phyloP scores from a whole-genome alignment of 176 grass and related monocot species.

The Zizania latifolia region DNA sequence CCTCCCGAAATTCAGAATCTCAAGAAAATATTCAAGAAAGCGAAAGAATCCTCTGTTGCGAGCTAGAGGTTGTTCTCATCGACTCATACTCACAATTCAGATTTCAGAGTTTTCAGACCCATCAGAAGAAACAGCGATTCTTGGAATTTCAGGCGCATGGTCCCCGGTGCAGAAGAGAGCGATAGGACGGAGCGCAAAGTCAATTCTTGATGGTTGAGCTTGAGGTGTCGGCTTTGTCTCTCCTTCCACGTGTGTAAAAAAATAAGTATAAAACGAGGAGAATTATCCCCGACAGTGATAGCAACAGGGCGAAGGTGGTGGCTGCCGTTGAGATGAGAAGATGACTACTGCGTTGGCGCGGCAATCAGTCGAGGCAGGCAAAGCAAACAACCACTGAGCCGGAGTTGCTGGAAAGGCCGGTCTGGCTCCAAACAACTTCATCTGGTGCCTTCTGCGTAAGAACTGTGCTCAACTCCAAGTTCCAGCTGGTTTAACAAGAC shows the following conservation, averaged over 20 bases:
- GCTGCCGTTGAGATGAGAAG: neutral
- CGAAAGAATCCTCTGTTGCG: neutral
- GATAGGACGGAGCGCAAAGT: neutral
- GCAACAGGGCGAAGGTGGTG: neutral
- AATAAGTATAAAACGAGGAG: neutral
- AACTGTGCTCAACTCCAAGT: neutral
- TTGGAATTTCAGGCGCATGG: neutral
- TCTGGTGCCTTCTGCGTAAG: neutral
- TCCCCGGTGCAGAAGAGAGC: neutral
- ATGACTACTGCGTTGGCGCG: neutral
- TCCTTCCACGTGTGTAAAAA: neutral
- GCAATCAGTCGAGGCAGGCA: neutral
- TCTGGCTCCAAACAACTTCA: neutral
- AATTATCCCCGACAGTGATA: neutral
- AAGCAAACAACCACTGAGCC: neutral
- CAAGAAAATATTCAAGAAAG: neutral
- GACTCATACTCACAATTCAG: neutral
- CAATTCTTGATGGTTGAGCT: neutral
- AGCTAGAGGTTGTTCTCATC: neutral
- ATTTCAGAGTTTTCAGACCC: neutral
- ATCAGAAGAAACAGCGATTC: neutral
- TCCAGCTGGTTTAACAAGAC: neutral
- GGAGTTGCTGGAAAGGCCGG: no score
- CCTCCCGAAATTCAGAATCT: neutral
- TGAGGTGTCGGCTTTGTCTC: neutral